These are phyloP conservation scores for Cystobasidium sp. DNA, from an alignment of 1,284 basidiomycete species.

Conservation along the genomic window DNA sequence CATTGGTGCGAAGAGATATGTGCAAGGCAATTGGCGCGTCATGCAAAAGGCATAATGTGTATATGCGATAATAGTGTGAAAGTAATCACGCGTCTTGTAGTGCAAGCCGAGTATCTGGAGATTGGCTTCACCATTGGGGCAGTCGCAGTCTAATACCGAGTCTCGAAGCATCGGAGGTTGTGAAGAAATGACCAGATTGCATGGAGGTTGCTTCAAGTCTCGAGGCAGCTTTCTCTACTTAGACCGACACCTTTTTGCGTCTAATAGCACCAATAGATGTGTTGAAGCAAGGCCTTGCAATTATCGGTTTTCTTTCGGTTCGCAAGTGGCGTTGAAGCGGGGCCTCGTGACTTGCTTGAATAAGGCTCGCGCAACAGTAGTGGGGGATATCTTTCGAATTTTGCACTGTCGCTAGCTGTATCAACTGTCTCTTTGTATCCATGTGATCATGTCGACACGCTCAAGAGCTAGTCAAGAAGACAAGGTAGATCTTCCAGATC, in stretches of 20 bases:
- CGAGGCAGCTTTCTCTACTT: too few species aligned
- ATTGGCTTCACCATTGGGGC: too few species aligned
- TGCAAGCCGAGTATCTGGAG: too few species aligned
- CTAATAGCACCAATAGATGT: too few species aligned
- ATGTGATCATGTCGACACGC: background rate
- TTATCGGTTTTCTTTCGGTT: background rate
- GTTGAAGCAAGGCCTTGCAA: background rate
- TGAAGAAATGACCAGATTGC: too few species aligned
- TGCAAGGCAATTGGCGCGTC: slow-evolving; percentile 40
- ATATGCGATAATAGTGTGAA: background rate
- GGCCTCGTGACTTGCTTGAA: slow-evolving; percentile 7
- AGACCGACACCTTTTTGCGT: too few species aligned
- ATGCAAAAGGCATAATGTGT: slow-evolving; percentile 18
- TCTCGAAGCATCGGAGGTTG: too few species aligned
- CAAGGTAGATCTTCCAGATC: background rate
- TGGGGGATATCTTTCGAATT: background rate
- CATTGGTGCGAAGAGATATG: slow-evolving; percentile 37
- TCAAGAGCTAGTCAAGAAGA: background rate
- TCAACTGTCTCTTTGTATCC: background rate
- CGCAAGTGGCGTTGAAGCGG: background rate
- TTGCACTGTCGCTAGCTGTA: background rate
- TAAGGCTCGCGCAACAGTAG: background rate
- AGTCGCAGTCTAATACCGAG: too few species aligned
- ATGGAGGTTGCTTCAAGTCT: too few species aligned
- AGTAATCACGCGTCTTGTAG: too few species aligned